These are phyloP conservation scores for Strigomonas culicis DNA, from an alignment of 208 protist genomes.

Conservation along the genomic window DNA sequence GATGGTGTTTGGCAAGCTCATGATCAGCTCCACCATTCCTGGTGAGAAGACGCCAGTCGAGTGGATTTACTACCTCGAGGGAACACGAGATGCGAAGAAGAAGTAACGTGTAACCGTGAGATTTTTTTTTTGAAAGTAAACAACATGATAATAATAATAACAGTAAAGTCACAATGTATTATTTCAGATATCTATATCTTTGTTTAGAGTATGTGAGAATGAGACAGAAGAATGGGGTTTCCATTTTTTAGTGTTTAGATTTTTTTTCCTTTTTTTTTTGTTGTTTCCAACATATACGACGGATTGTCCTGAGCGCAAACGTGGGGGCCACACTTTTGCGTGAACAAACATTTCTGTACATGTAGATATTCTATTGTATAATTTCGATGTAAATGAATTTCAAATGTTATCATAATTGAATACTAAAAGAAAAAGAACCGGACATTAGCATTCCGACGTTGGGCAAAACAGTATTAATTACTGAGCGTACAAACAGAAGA, in stretches of 20 bases:
- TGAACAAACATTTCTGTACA: too few species aligned
- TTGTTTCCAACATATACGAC: not conserved
- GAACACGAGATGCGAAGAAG: constrained; percentile 12
- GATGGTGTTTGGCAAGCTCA: constrained; percentile 21
- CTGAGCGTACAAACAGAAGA: too few species aligned
- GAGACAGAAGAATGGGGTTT: not conserved
- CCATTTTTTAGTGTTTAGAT: not conserved
- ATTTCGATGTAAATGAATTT: too few species aligned
- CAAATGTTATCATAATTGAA: too few species aligned
- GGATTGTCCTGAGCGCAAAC: too few species aligned
- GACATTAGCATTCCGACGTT: too few species aligned
- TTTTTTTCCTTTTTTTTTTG: constrained; percentile 13
- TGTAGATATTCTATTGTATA: too few species aligned
- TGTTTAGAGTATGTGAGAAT: not conserved
- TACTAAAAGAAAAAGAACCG: too few species aligned
- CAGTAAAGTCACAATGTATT: constrained; percentile 2
- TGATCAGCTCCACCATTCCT: constrained; percentile 39
- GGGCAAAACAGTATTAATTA: too few species aligned
- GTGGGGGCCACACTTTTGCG: too few species aligned
- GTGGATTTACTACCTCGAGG: constrained; percentile 90
- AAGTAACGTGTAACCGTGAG: constrained; percentile 12
- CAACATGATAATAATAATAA: too few species aligned
- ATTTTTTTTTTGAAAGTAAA: not conserved
- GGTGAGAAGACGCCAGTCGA: constrained; percentile 43
- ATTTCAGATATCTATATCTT: constrained; percentile 13